Evolutionary conservation across 768 basidiomycete genomes (phyloP).

Genomic region (Inosperma sp.): DNA sequence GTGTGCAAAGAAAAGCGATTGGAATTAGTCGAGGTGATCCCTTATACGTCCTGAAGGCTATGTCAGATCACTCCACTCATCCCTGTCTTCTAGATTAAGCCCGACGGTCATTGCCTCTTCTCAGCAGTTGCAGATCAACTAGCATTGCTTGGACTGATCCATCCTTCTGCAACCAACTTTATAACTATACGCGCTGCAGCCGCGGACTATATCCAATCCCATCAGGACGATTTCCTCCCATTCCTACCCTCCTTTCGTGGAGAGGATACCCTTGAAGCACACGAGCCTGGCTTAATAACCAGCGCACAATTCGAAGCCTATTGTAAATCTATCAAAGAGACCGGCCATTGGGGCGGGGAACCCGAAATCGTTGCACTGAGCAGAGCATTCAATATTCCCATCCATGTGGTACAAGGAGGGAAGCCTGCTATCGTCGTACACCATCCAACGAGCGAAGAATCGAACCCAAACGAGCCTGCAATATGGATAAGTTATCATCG

Average conservation of each 20-base stretch:
- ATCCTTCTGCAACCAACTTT: constrained; percentile 56
- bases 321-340: constrained; percentile 72
- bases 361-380: constrained; percentile 92
- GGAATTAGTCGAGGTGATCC: constrained; percentile 58
- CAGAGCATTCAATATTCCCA: constrained; percentile 73
- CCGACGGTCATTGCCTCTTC: constrained; percentile 96
- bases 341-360: constrained; percentile 95
- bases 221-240: constrained; percentile 88
- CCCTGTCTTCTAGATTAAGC: constrained; percentile 67
- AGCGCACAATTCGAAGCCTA: constrained; percentile 63
- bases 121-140: constrained; percentile 94
- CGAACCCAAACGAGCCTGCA: constrained; percentile 33
- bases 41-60: background rate
- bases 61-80: background rate
- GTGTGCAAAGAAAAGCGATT: constrained; percentile 65
- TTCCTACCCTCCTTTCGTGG: constrained; percentile 76
- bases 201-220: constrained; percentile 72
- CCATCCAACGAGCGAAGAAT: constrained; percentile 43
- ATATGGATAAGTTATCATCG: constrained; percentile 88
- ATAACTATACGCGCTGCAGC: constrained; percentile 60
- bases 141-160: constrained; percentile 60
- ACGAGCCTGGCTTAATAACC: constrained; percentile 68
- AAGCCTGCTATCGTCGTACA: constrained; percentile 83
- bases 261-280: constrained; percentile 64
- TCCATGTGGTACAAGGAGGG: constrained; percentile 86